A percentile compares a stretch with the other conserved stretches of the same genome.
These are phyloP conservation scores for Talaromyces sp. DNA, from an alignment of 2,329 filamentous ascomycete genomes.

Conservation along the genomic window DNA sequence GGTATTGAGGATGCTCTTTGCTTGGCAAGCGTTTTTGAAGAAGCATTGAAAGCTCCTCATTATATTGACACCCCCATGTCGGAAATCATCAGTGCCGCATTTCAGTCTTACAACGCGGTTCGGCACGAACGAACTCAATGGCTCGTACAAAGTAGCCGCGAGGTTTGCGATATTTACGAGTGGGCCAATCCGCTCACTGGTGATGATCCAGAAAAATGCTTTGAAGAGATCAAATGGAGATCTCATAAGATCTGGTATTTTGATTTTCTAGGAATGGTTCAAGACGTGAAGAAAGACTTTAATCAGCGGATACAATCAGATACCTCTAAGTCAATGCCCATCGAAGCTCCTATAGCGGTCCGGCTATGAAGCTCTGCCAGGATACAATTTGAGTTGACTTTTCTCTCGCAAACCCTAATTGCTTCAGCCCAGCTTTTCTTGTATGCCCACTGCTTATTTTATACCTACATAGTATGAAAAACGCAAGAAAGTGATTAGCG, in stretches of 20 bases:
- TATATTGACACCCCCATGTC: background rate
- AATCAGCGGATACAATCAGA: background rate
- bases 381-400: background rate
- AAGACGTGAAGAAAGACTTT: background rate
- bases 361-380: background rate
- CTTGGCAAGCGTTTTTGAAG: constrained; percentile 46
- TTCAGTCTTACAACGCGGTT: constrained; percentile 50
- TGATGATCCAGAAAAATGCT: constrained; percentile 26
- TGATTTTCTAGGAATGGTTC: constrained; percentile 32
- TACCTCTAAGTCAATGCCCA: background rate
- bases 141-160: constrained; percentile 50
- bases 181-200: constrained; percentile 26
- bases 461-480: background rate
- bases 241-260: constrained; percentile 34
- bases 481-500: background rate
- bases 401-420: background rate
- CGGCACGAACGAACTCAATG: constrained; percentile 50
- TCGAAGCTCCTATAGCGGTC: background rate
- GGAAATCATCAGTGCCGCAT: constrained; percentile 32
- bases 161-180: constrained; percentile 36
- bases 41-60: constrained; percentile 23
- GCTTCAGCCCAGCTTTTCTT: background rate
- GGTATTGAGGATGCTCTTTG: constrained; percentile 34
- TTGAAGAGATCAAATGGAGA: constrained; percentile 23
- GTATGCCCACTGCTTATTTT: background rate